These are phyloP conservation scores for Phaeosphaeria sp. DNA, from an alignment of 2,329 filamentous ascomycete genomes.

Conservation along the genomic window DNA sequence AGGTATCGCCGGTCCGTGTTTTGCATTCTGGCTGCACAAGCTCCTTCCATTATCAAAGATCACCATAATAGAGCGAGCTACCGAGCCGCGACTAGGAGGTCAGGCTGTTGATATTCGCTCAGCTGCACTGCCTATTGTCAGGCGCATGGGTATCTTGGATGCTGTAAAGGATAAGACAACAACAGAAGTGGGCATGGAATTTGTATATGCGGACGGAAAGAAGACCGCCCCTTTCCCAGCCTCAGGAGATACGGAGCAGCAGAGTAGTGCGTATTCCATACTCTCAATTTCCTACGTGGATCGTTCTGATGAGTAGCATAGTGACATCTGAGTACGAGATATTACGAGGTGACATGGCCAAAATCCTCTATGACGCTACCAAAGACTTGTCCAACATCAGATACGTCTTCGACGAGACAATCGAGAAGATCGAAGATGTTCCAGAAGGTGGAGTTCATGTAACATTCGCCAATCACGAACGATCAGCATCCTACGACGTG, in stretches of 20 bases:
- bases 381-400: constrained; percentile 29
- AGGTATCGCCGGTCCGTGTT: constrained; percentile 44
- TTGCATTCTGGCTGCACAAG: constrained; percentile 60
- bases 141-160: constrained; percentile 59
- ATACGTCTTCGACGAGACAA: constrained; percentile 44
- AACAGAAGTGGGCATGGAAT: constrained; percentile 56
- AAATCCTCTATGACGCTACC: constrained; percentile 57
- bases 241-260: constrained; percentile 44
- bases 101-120: constrained; percentile 63
- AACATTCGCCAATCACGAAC: constrained; percentile 43
- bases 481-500: constrained; percentile 26
- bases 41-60: constrained; percentile 36
- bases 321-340: constrained; percentile 66
- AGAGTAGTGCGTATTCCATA: constrained; percentile 25
- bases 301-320: background rate
- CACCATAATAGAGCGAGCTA: constrained; percentile 52
- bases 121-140: constrained; percentile 58
- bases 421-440: constrained; percentile 36
- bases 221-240: constrained; percentile 44
- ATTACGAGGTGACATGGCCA: constrained; percentile 63
- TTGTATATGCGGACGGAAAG: constrained; percentile 41
- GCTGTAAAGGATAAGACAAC: constrained; percentile 50
- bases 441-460: constrained; percentile 44
- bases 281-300: background rate
- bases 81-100: constrained; percentile 54